Base-by-base conservation (phyloP, 768 basidiomycete genomes). In the Multifurca ochricompacta region DNA sequence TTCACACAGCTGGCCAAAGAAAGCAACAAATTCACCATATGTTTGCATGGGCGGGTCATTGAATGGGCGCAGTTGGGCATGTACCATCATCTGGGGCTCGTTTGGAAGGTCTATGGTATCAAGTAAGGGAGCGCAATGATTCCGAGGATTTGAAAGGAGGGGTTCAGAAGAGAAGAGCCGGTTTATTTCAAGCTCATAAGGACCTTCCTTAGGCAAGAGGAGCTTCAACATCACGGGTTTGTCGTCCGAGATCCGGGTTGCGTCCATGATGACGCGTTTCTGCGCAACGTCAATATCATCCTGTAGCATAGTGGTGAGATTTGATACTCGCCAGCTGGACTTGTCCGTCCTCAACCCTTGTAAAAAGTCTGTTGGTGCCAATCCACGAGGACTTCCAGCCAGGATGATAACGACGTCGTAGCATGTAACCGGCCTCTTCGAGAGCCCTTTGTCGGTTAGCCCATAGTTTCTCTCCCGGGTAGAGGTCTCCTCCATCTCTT, bases 51-150 rank as follows among this genome's bases (percentile, higher is more conserved):
- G 54, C 0, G 69, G 68, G 28, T 67, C 39, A 44, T 69, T 51
- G 43, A 60, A 63, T 1, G 56, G 62, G n/a, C 66, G 60, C 7
- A 69, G 47, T 13, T 59, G 59, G 3, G 67, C 56, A 57, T 66
- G 67, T 7, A 69, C 61, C 43, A 68, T 57, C 39, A 39, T 55
- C 5, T 41, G 48, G 3, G 35, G 25, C 3, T 55, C 48, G 4
- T 44, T 34, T 1, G 54, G 54, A 4, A 55, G 42, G 18, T 55
- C 14, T 2, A 59, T 36, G 6, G 56, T 45, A 9, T 48, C 58
- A 1, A 50, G 21, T 16, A 50, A 10, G 1, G 1, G 54, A 10
- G 35, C 54, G 4, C 42, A 45, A 4, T 51, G 58, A n/a, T 59
- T 59, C 16, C 58, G 42, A 9, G 32, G 39, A 16, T 56, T 8